Evolutionary conservation across 805 yeast species (phyloP).

Genomic region (Wickerhamiella azyma): DNA sequence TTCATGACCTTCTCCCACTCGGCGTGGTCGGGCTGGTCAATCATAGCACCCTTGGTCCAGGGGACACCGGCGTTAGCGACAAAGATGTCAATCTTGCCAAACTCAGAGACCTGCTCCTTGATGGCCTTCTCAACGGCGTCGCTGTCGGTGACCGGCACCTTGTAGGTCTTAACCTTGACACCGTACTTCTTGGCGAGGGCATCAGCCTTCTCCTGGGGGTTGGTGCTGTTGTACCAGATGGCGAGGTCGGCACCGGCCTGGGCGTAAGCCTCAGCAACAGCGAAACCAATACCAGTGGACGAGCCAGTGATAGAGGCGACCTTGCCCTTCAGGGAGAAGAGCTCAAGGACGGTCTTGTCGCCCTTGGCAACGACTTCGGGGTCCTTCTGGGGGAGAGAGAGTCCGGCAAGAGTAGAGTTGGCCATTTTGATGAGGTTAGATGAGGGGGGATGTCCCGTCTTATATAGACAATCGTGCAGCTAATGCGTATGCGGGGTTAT

Average conservation of each 20-base stretch:
- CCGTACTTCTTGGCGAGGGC: slow-evolving; percentile 42
- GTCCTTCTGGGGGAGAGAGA: slow-evolving; percentile 14
- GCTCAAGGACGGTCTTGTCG: slow-evolving; percentile 15
- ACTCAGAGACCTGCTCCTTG: slow-evolving; percentile 43
- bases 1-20: slow-evolving; percentile 63
- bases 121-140: slow-evolving; percentile 39
- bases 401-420: slow-evolving; percentile 8
- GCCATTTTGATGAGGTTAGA: neutral
- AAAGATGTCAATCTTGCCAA: slow-evolving; percentile 69
- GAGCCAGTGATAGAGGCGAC: slow-evolving; percentile 79
- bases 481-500: neutral
- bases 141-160: slow-evolving; percentile 40
- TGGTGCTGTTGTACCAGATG: slow-evolving; percentile 47
- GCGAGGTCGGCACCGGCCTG: slow-evolving; percentile 84
- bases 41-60: slow-evolving; percentile 55
- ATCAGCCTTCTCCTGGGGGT: slow-evolving; percentile 55
- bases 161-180: slow-evolving; percentile 49
- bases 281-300: slow-evolving; percentile 69
- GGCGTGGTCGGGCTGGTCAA: slow-evolving; percentile 36
- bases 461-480: neutral
- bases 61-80: slow-evolving; percentile 88
- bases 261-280: slow-evolving; percentile 69
- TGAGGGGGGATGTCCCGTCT: neutral
- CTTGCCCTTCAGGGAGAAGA: slow-evolving; percentile 39
- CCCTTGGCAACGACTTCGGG: slow-evolving; percentile 14